Percentiles rank a stretch among this genome's conserved stretches.
Conservation (phyloP, 2,329 filamentous ascomycete species). For the Ophiostoma sp. region DNA sequence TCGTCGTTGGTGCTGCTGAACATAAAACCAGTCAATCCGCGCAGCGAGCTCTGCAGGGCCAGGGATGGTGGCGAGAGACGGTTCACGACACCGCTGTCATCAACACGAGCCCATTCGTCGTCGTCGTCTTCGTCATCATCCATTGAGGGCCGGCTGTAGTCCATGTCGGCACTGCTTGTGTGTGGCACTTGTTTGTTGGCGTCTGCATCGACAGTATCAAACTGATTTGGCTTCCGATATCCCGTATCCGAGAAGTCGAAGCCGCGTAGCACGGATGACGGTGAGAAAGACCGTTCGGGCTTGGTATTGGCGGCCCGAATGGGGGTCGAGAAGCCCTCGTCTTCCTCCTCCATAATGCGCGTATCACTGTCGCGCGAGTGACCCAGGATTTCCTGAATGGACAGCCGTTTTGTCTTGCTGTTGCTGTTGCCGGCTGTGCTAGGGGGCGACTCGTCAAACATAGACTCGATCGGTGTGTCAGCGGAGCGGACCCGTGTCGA, state of each 20-base stretch:
- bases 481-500: constrained; percentile 61
- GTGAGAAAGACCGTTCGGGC: constrained; percentile 12
- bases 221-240: background rate
- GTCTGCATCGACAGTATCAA: constrained; percentile 4
- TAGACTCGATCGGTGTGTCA: constrained; percentile 68
- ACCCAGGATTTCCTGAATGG: constrained; percentile 55
- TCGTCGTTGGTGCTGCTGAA: background rate
- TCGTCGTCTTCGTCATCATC: constrained; percentile 57
- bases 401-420: constrained; percentile 49
- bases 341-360: constrained; percentile 60
- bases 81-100: constrained; percentile 50
- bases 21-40: constrained; percentile 11
- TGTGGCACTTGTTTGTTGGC: constrained; percentile 32
- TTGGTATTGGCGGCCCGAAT: constrained; percentile 32
- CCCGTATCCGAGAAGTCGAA: constrained; percentile 6
- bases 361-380: constrained; percentile 51
- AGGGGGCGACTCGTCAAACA: constrained; percentile 74
- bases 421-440: constrained; percentile 50
- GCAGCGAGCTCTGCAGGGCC: constrained; percentile 42
- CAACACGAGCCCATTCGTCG: constrained; percentile 58
- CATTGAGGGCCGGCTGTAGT: constrained; percentile 50
- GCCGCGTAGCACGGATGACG: constrained; percentile 17
- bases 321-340: constrained; percentile 53
- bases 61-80: constrained; percentile 54
- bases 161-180: constrained; percentile 33